These are phyloP conservation scores for Lachnellula suecica DNA, from an alignment of 2,329 filamentous ascomycete species.

Conservation along the genomic window DNA sequence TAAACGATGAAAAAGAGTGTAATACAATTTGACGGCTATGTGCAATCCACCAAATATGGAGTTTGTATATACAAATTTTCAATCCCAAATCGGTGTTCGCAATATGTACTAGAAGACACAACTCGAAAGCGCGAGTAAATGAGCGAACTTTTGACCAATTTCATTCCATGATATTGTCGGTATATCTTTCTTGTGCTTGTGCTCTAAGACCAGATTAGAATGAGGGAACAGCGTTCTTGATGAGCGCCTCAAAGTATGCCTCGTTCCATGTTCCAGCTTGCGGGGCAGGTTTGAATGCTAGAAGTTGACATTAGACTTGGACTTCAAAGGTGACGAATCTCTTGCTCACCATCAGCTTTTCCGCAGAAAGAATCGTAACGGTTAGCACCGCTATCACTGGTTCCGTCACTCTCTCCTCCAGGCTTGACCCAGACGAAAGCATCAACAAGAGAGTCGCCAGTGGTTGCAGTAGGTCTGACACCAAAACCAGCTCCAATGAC, in stretches of 20 bases:
- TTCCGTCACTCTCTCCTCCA: constrained; percentile 33
- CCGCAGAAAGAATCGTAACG: constrained; percentile 52
- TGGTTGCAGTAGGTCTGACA: constrained; percentile 28
- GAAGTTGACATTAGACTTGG: not conserved
- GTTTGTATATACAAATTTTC: constrained; percentile 1
- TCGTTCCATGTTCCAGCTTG: constrained; percentile 45
- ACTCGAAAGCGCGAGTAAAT: not conserved
- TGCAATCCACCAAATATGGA: not conserved
- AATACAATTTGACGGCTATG: not conserved
- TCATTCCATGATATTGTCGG: not conserved
- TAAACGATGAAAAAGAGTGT: not conserved
- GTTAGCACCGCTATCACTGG: constrained; percentile 32
- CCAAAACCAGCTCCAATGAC: constrained; percentile 34
- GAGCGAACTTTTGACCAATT: not conserved
- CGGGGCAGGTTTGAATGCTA: constrained; percentile 40
- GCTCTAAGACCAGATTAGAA: constrained; percentile 6
- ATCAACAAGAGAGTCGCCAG: constrained; percentile 28
- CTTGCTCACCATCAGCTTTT: constrained; percentile 48
- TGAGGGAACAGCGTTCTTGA: constrained; percentile 38
- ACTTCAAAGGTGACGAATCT: constrained; percentile 44
- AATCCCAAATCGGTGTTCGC: not conserved
- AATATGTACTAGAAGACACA: constrained; percentile 1
- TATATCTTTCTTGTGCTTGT: not conserved
- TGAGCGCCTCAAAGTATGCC: constrained; percentile 44
- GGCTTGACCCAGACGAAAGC: constrained; percentile 37